Evolutionary conservation across 1,284 basidiomycete genomes (phyloP), one percentile per base, ranked within the genome.

Genomic region (Pseudozyma flocculosa): DNA sequence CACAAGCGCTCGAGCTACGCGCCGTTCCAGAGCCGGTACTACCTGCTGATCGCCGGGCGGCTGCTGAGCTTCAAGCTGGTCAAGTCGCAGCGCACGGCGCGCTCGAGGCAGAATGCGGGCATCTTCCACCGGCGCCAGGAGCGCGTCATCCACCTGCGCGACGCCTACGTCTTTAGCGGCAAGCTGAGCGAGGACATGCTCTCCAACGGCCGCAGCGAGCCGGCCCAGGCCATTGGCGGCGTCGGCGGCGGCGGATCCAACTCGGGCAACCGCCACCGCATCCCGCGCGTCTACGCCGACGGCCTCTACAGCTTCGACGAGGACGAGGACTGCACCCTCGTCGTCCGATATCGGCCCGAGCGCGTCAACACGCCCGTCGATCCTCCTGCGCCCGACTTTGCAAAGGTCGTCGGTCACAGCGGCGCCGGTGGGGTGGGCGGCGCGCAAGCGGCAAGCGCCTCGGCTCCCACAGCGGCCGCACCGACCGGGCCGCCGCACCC

Each of bases 1-100:
- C 83, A 84, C 76, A 84, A 87, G 61, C 64, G 53, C 42, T 59
- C 61, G 37, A 53, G 65, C 23, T 71, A 69, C 46, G 42, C 64
- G 30, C 61, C 69, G 1, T 76, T 70, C 55, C 50, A 60, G 39
- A 49, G 51, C 18, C 65, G 70, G 40, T 66, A 68, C 40, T 78
- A 70, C 37, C 49, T 75, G 29, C 52, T 78, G 40, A 68, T 76
- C 15, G 64, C 67, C 17, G 75, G 75, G 15, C 57, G 72, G 3
- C 43, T 78, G 44, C 60, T 76, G 3, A 47, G 62, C 43, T 78
- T 67, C 64, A 73, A 72, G 48, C 48, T 73, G 45, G 59, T 72
- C 22, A 52, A 50, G 26, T 76, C 73, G 29, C 61, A 59, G 30
- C 55, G 68, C 13, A 71, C 71, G 1, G 56, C 74, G 13, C 55